Evolutionary conservation across 192 early-diverging fungal species (phyloP).

Genomic region (Entomortierella chlamydospora): DNA sequence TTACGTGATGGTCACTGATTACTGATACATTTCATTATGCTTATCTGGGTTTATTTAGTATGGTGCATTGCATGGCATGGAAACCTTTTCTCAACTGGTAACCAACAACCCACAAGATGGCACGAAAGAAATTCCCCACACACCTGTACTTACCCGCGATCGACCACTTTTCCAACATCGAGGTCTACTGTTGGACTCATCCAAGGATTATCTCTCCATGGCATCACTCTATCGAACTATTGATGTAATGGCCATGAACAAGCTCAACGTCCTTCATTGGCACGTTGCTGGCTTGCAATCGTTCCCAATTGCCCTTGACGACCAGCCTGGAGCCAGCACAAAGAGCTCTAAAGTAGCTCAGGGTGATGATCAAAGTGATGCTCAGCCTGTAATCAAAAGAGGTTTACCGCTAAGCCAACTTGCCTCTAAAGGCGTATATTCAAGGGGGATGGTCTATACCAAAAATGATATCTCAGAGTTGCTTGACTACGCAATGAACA

Average conservation of each 20-base stretch:
- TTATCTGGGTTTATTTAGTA: constrained; percentile 59
- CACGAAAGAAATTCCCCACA: constrained; percentile 39
- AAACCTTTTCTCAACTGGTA: constrained; percentile 80
- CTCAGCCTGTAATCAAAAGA: background rate
- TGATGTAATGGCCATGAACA: constrained; percentile 85
- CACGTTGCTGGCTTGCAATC: constrained; percentile 80
- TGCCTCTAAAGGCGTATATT: constrained; percentile 75
- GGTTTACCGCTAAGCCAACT: constrained; percentile 66
- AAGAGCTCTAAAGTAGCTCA: background rate
- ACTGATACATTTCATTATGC: background rate
- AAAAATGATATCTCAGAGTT: constrained; percentile 77
- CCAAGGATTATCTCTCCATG: constrained; percentile 78
- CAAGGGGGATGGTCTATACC: constrained; percentile 73
- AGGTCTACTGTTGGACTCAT: constrained; percentile 77
- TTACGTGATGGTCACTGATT: background rate
- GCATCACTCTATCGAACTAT: constrained; percentile 73
- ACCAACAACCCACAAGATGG: constrained; percentile 38
- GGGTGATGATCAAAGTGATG: background rate
- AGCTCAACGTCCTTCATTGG: constrained; percentile 87
- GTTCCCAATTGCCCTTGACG: constrained; percentile 73
- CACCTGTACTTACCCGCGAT: constrained; percentile 64
- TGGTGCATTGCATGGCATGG: constrained; percentile 78
- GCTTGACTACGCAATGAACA: constrained; percentile 75
- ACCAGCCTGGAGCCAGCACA: background rate
- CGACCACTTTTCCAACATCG: constrained; percentile 72